These are phyloP conservation scores for Basipetospora chlamydospora DNA, from an alignment of 2,329 filamentous ascomycete genomes.

Conservation along the genomic window DNA sequence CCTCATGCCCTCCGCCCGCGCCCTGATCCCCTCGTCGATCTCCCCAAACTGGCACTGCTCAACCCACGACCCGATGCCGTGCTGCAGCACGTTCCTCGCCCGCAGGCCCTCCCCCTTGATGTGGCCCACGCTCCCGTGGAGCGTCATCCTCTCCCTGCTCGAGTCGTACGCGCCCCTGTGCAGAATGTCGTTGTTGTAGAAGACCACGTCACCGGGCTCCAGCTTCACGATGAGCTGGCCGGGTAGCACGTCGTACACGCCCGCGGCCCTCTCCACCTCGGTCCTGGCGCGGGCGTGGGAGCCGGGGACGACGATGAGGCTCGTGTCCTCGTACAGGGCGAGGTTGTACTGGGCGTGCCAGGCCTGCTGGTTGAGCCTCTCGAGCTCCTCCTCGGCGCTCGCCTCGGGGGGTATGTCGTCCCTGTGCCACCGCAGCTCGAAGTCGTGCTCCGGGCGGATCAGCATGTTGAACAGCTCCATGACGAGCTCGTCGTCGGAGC, in stretches of 20 bases:
- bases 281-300: constrained; percentile 61
- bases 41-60: constrained; percentile 38
- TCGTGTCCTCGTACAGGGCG: constrained; percentile 60
- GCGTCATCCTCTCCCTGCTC: constrained; percentile 47
- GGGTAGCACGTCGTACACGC: constrained; percentile 49
- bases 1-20: constrained; percentile 49
- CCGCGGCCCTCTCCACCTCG: constrained; percentile 50
- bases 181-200: constrained; percentile 84
- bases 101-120: constrained; percentile 36
- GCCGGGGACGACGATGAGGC: constrained; percentile 62
- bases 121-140: constrained; percentile 60
- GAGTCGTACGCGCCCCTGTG: constrained; percentile 54
- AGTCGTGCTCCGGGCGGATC: constrained; percentile 55
- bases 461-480: constrained; percentile 86
- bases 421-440: constrained; percentile 70
- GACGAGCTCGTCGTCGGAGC: constrained; percentile 48
- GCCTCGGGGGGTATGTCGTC: constrained; percentile 65
- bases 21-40: constrained; percentile 26
- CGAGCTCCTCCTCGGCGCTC: constrained; percentile 49
- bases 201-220: constrained; percentile 63
- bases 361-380: constrained; percentile 42
- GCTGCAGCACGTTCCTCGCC: constrained; percentile 61
- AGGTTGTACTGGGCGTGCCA: constrained; percentile 82
- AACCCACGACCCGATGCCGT: constrained; percentile 56
- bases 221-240: constrained; percentile 52